phyloP scores from a whole-genome alignment of 306 rosid species.

The Cucurbita moschata region DNA sequence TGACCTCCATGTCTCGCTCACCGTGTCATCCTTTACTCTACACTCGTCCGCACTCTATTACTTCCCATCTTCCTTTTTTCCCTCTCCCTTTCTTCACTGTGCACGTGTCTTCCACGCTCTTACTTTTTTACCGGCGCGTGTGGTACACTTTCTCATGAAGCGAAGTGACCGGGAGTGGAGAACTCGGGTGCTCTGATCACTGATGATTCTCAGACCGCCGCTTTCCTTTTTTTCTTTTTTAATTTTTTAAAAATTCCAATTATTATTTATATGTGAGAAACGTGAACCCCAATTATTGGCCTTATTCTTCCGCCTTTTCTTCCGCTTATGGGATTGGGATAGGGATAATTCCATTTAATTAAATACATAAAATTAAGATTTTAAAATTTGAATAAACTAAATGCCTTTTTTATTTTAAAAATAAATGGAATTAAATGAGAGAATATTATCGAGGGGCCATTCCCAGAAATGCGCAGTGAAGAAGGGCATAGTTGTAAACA shows the following conservation, averaged over 20 bases:
- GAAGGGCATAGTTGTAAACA: neutral
- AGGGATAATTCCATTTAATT: neutral
- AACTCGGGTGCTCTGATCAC: neutral
- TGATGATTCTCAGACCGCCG: conserved; percentile 5
- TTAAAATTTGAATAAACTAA: no score
- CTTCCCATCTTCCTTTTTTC: neutral
- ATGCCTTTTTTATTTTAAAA: neutral
- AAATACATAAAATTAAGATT: no score
- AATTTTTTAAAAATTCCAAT: neutral
- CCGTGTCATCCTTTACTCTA: neutral
- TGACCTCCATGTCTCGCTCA: neutral
- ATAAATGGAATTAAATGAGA: neutral
- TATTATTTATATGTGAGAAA: neutral
- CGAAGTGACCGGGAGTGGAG: neutral
- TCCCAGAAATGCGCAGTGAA: neutral
- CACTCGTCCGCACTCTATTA: neutral
- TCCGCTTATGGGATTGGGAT: neutral
- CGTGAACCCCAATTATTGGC: conserved; percentile 1
- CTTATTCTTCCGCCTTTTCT: neutral
- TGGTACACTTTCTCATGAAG: accelerated
- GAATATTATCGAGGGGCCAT: neutral
- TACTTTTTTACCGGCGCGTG: neutral
- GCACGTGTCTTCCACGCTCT: neutral
- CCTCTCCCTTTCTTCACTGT: neutral
- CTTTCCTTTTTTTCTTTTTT: neutral